phyloP scores from a whole-genome alignment of 1,284 basidiomycete genomes.

The Sanghuangporus weigelae region DNA sequence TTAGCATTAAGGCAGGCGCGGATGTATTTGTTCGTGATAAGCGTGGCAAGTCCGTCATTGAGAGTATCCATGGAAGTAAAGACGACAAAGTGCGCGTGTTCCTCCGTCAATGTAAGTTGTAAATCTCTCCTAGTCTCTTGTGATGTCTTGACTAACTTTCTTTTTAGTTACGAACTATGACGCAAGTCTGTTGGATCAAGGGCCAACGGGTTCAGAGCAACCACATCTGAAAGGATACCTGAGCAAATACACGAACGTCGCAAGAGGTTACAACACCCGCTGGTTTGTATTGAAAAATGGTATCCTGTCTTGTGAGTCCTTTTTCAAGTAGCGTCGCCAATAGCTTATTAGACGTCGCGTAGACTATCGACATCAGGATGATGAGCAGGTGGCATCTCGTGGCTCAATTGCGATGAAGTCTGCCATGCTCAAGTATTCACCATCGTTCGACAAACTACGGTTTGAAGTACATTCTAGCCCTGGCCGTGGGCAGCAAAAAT shows the following conservation, averaged over 20 bases:
- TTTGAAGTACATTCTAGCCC: conserved; percentile 79
- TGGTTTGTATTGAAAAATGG: conserved; percentile 95
- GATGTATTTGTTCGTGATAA: conserved; percentile 89
- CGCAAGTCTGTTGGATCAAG: conserved; percentile 51
- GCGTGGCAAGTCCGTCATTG: conserved; percentile 70
- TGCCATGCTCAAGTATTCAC: conserved; percentile 55
- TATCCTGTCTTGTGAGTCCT: conserved; percentile 65
- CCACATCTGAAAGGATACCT: conserved; percentile 76
- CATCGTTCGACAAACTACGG: conserved; percentile 56
- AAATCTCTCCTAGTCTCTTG: background rate
- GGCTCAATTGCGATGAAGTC: conserved; percentile 88
- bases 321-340: conserved; percentile 1
- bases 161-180: conserved; percentile 73
- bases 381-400: conserved; percentile 82
- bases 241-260: conserved; percentile 89
- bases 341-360: background rate
- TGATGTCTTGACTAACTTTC: background rate
- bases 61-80: conserved; percentile 49
- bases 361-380: conserved; percentile 91
- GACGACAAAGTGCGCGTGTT: conserved; percentile 84
- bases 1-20: conserved; percentile 80
- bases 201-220: conserved; percentile 42
- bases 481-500: conserved; percentile 58
- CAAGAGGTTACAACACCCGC: conserved; percentile 84
- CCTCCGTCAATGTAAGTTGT: conserved; percentile 70